Evolutionary conservation across 441 rosid genomes (phyloP), one percentile per base, ranked within the genome.

Genomic region (Raphanus hybrid): DNA sequence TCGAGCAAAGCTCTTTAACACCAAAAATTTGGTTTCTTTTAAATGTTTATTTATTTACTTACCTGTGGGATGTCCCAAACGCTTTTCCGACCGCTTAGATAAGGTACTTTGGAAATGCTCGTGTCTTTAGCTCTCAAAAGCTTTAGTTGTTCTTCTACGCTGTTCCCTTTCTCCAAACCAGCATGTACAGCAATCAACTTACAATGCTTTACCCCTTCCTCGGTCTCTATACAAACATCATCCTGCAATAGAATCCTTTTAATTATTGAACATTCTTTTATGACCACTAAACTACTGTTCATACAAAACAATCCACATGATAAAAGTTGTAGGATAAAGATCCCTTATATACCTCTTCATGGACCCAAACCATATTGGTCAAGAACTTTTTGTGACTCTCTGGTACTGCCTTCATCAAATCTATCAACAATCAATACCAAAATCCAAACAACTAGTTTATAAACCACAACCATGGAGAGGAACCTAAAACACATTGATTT

Each of bases 51-150:
- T 23, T 23, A 23, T 34, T 34, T 34, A 4, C 5, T 29, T 12
- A 94, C 97, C 90, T 87, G 64, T 32, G 97, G 99, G 45, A 89
- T 90, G 78, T 92, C 87, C 97, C 96, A 71, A n/a, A 91, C 94
- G 71, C 66, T 87, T 71, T 87, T 83, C 78, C 99, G 82, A 70
- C 97, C 97, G 52, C 90, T 86, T 6, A 94, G 84, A 80, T 86
- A 71, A 77, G 75, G 90, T n/a, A 91, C 32, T 86, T 87, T 92
- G 1, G 96, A 76, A 73, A 89, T 85, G 8, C 75, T 73, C 9
- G 91, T 84, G 58, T 88, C 94, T 82, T 85, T 91, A 14, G 84
- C 89, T 85, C 85, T 91, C 86, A 92, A 83, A 11, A 37, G 39
- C 55, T 83, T 82, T 27, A 94, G 81, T 76, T 91, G 98, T 72